These are phyloP conservation scores for Ascobolus immersus DNA, from an alignment of 495 filamentous ascomycete genomes.

Conservation along the genomic window DNA sequence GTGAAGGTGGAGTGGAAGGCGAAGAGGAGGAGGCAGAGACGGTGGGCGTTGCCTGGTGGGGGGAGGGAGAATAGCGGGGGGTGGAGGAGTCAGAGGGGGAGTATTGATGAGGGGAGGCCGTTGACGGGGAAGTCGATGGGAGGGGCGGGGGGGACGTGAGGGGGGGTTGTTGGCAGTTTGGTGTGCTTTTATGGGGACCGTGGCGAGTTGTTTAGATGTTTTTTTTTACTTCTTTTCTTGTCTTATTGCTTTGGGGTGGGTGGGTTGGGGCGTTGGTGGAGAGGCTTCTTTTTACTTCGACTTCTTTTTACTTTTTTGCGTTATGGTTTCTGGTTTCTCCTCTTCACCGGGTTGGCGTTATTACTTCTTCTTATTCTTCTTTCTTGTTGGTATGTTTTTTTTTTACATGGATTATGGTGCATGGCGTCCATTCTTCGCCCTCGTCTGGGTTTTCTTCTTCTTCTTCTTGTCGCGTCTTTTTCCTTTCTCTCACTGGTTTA, in stretches of 20 bases:
- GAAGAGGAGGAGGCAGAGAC: constrained; percentile 14
- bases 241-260: constrained; percentile 4
- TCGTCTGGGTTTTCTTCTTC: constrained; percentile 3
- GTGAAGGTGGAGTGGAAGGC: constrained; percentile 76
- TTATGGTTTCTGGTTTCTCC: constrained; percentile 2
- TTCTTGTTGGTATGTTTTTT: background rate
- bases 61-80: background rate
- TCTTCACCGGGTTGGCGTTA: constrained; percentile 5
- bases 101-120: background rate
- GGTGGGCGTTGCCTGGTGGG: background rate
- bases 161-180: background rate
- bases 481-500: background rate
- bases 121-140: background rate
- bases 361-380: background rate
- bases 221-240: background rate
- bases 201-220: background rate
- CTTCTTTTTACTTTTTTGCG: constrained; percentile 4
- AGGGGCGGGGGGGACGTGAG: background rate
- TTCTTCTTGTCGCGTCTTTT: constrained; percentile 2
- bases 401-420: background rate
- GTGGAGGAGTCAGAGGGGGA: background rate
- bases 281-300: constrained; percentile 2
- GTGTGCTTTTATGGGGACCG: background rate
- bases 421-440: background rate
- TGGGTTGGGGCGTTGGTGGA: constrained; percentile 7